Conservation (phyloP, 2,329 filamentous ascomycete genomes). For the Gaeumannomyces tritici region DNA sequence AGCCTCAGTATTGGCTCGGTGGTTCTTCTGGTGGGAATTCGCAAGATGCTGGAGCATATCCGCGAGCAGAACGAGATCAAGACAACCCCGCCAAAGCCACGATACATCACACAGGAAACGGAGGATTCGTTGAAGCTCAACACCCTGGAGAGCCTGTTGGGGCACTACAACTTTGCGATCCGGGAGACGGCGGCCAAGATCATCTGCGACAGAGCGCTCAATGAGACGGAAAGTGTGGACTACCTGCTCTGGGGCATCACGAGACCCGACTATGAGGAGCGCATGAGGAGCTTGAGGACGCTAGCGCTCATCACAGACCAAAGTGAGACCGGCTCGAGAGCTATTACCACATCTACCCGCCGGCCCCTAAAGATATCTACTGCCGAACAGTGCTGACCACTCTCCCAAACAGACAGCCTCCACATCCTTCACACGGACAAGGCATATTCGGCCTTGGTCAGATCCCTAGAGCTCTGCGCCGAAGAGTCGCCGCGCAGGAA, state of each 20-base stretch:
- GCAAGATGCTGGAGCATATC: constrained; percentile 47
- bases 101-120: constrained; percentile 66
- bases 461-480: constrained; percentile 47
- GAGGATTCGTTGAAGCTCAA: constrained; percentile 59
- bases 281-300: constrained; percentile 46
- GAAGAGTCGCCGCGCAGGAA: constrained; percentile 37
- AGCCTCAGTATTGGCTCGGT: constrained; percentile 49
- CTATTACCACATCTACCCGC: constrained; percentile 13
- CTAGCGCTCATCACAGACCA: constrained; percentile 45
- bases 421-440: constrained; percentile 37
- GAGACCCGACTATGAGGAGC: constrained; percentile 46
- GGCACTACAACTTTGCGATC: constrained; percentile 64
- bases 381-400: background rate
- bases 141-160: constrained; percentile 58
- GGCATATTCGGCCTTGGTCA: constrained; percentile 48
- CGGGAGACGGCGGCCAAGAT: constrained; percentile 57
- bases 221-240: constrained; percentile 43
- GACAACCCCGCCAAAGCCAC: constrained; percentile 52
- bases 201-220: constrained; percentile 45
- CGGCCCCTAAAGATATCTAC: constrained; percentile 6
- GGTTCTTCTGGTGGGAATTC: constrained; percentile 46
- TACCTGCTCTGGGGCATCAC: constrained; percentile 49
- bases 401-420: constrained; percentile 25
- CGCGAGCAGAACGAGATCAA: constrained; percentile 58
- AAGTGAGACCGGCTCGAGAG: constrained; percentile 19